Percentiles rank a stretch among this genome's conserved stretches.
phyloP scores from a whole-genome alignment of 2,329 filamentous ascomycete species.

The Xylaria sp. region DNA sequence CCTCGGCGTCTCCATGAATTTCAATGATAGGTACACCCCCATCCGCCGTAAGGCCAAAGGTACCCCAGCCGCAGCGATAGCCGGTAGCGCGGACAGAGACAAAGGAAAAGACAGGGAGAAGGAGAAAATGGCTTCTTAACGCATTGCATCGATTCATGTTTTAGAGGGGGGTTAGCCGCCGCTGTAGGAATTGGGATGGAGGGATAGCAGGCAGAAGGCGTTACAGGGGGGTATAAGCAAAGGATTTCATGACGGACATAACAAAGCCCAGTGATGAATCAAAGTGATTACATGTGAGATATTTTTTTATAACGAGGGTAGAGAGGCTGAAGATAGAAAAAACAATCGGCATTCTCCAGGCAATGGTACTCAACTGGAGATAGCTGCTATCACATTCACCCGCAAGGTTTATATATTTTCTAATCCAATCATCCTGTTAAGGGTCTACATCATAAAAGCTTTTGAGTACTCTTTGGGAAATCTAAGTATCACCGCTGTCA shows the following conservation, averaged over 20 bases:
- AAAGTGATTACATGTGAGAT: background rate
- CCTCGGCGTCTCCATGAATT: conserved; percentile 97
- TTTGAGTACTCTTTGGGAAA: background rate
- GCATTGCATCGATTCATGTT: background rate
- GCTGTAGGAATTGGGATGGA: conserved; percentile 10
- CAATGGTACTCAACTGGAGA: background rate
- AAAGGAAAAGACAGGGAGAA: conserved; percentile 36
- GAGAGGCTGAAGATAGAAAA: background rate
- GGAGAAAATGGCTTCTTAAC: background rate
- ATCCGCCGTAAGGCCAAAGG: conserved; percentile 70
- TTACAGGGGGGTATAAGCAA: conserved; percentile 18
- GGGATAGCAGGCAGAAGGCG: conserved; percentile 16
- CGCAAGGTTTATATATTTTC: background rate
- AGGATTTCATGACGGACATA: conserved; percentile 14
- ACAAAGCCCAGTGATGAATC: conserved; percentile 20
- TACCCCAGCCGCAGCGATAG: conserved; percentile 35
- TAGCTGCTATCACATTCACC: background rate
- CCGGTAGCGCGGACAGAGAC: conserved; percentile 30
- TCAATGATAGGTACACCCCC: conserved; percentile 94
- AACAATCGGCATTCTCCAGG: background rate
- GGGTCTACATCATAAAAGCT: background rate
- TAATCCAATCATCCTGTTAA: background rate
- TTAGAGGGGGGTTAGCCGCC: background rate
- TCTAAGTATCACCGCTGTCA: background rate
- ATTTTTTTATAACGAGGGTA: background rate